These are phyloP conservation scores for Phlegmacium glaucopus DNA, from an alignment of 768 basidiomycete genomes.

Conservation along the genomic window DNA sequence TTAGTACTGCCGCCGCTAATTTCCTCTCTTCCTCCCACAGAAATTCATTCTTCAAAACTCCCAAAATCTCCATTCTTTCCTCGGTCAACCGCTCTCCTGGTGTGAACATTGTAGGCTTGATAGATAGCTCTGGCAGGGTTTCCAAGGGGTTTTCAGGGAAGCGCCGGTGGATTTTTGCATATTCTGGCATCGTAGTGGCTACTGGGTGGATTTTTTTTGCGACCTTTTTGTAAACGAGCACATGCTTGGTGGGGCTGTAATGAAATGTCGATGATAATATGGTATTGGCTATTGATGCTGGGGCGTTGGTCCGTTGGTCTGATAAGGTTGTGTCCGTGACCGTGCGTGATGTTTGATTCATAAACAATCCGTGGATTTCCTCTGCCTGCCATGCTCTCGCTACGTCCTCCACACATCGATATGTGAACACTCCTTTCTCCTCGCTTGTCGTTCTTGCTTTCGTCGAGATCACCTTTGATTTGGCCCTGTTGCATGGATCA, in stretches of 20 bases:
- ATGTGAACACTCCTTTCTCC: neutral
- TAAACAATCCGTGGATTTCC: neutral
- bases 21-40: conserved; percentile 28
- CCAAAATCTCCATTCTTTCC: conserved; percentile 14
- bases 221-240: conserved; percentile 6
- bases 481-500: neutral
- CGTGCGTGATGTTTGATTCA: neutral
- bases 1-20: conserved; percentile 30
- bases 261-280: neutral
- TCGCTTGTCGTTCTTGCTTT: neutral
- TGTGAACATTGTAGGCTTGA: conserved; percentile 7
- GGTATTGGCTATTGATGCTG: neutral
- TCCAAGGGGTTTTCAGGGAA: conserved; percentile 10
- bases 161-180: conserved; percentile 7
- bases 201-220: conserved; percentile 2
- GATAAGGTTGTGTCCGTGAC: neutral
- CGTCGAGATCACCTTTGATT: neutral
- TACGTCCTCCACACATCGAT: neutral
- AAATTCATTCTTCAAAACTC: conserved; percentile 19
- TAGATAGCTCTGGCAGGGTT: conserved; percentile 1
- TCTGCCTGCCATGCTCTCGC: neutral
- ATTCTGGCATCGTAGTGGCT: conserved; percentile 1
- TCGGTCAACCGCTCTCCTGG: conserved; percentile 16
- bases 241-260: neutral
- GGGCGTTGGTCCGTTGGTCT: neutral